phyloP scores from a whole-genome alignment of 345 rosid genomes.

The Jatropha curcas region DNA sequence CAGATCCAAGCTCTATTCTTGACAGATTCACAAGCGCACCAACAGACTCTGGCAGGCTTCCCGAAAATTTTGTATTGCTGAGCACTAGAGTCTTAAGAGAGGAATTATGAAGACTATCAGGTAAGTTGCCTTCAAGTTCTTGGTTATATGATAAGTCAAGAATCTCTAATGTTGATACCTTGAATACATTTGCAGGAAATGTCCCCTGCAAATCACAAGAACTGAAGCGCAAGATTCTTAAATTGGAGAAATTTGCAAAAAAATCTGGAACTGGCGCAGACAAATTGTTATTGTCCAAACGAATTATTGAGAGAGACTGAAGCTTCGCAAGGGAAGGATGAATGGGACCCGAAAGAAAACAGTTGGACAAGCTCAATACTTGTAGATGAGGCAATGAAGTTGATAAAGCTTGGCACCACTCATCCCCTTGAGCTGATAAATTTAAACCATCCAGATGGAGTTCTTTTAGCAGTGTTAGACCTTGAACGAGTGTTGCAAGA shows the following conservation, averaged over 20 bases:
- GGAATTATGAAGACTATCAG: background rate
- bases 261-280: slow-evolving; percentile 27
- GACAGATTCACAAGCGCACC: slow-evolving; percentile 25
- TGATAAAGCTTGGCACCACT: slow-evolving; percentile 37
- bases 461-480: slow-evolving; percentile 20
- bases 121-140: slow-evolving; percentile 32
- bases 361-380: slow-evolving; percentile 43
- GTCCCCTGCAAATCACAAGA: slow-evolving; percentile 19
- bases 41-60: slow-evolving; percentile 39
- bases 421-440: slow-evolving; percentile 27
- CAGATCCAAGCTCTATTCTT: background rate
- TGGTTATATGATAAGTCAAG: slow-evolving; percentile 25
- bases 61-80: slow-evolving; percentile 27
- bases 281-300: slow-evolving; percentile 21
- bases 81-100: slow-evolving; percentile 32
- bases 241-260: slow-evolving; percentile 17
- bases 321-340: slow-evolving; percentile 24
- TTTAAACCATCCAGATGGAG: slow-evolving; percentile 40
- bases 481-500: slow-evolving; percentile 23
- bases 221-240: slow-evolving; percentile 27
- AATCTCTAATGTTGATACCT: slow-evolving; percentile 22
- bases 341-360: slow-evolving; percentile 36
- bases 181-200: slow-evolving; percentile 34
- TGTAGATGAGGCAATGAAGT: slow-evolving; percentile 31
- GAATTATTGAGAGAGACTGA: slow-evolving; percentile 20